Evolutionary conservation across 495 filamentous ascomycete genomes (phyloP).

Genomic region (Astrothelium subdiscretum): DNA sequence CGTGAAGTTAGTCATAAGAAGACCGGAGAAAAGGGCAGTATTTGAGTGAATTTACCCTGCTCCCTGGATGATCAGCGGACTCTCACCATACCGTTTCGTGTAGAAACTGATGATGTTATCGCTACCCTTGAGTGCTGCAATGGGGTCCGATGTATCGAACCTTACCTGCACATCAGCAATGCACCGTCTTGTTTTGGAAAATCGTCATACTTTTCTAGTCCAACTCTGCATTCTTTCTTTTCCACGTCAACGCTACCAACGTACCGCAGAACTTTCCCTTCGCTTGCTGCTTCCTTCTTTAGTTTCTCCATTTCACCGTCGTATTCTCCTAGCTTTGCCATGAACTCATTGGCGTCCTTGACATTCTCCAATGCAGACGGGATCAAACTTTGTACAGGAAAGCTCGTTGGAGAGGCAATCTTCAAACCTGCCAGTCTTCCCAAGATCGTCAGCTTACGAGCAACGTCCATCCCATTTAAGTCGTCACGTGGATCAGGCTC

Average conservation of each 20-base stretch:
- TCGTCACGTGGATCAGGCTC: conserved; percentile 95
- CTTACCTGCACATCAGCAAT: not conserved
- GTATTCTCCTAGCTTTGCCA: conserved; percentile 61
- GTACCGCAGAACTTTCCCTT: conserved; percentile 86
- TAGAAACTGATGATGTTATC: conserved; percentile 98
- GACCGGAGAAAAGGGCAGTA: not conserved
- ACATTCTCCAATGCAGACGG: conserved; percentile 69
- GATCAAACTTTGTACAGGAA: conserved; percentile 86
- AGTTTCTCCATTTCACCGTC: conserved; percentile 73
- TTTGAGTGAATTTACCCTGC: conserved; percentile 51
- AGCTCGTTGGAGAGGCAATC: conserved; percentile 65
- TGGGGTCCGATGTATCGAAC: conserved; percentile 47
- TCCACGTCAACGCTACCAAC: conserved; percentile 84
- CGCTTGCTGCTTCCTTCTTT: conserved; percentile 63
- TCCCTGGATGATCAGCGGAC: conserved; percentile 86
- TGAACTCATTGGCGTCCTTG: conserved; percentile 66
- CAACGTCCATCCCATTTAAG: conserved; percentile 90
- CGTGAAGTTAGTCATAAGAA: not conserved
- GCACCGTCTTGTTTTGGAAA: not conserved
- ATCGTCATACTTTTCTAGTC: conserved; percentile 53
- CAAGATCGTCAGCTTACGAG: conserved; percentile 90
- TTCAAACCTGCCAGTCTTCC: conserved; percentile 69
- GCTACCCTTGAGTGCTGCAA: conserved; percentile 87
- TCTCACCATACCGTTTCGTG: conserved; percentile 81
- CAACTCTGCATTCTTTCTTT: conserved; percentile 68